Conservation (phyloP, 768 basidiomycete species). For the Chalciporus sphaerocephalus region DNA sequence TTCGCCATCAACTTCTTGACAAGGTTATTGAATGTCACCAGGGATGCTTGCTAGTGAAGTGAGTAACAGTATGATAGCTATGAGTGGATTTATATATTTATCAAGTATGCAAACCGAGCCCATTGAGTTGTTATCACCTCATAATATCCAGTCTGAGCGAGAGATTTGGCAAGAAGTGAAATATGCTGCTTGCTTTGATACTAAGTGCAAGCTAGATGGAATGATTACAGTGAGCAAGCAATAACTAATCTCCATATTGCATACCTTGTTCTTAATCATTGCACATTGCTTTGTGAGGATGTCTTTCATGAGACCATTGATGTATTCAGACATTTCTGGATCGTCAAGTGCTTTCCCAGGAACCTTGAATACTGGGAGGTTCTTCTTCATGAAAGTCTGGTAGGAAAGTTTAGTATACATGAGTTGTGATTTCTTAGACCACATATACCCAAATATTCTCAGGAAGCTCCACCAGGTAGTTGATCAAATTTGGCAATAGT, state of each 20-base stretch:
- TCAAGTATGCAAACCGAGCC: background rate
- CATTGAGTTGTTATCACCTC: background rate
- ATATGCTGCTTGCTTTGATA: background rate
- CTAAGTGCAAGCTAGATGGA: background rate
- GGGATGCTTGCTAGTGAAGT: background rate
- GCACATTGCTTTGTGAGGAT: background rate
- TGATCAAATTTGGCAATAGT: too few relatives aligned
- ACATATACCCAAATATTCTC: too few relatives aligned
- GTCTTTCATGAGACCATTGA: background rate
- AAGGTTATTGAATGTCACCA: background rate
- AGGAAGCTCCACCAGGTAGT: too few relatives aligned
- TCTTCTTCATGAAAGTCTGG: too few relatives aligned
- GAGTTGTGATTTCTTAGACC: too few relatives aligned
- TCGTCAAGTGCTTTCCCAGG: too few relatives aligned
- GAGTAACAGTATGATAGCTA: background rate
- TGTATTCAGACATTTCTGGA: too few relatives aligned
- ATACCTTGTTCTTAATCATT: slow-evolving; percentile 1
- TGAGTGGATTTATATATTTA: too few relatives aligned
- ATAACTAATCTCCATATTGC: background rate
- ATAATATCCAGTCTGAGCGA: background rate
- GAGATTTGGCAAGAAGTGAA: background rate
- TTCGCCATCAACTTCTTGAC: background rate
- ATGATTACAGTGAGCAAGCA: background rate
- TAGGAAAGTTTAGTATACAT: too few relatives aligned
- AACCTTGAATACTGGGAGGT: too few relatives aligned